Base-by-base conservation (phyloP, 805 yeast genomes). In the Schwanniomyces pseudopolymorphus region DNA sequence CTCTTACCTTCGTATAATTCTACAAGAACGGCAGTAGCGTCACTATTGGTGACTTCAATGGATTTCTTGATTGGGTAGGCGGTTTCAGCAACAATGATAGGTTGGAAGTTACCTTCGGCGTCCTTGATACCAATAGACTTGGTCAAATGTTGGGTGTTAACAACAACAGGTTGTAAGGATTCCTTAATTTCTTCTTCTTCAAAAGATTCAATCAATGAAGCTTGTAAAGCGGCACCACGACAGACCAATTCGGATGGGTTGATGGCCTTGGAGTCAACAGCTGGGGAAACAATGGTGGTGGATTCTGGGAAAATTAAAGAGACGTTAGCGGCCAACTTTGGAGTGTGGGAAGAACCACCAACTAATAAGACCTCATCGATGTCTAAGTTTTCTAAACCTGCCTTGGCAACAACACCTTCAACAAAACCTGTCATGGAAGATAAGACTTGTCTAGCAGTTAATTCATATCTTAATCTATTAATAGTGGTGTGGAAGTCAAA, bases 171-270 rank as follows among this genome's bases (percentile, higher is more conserved):
- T 69, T 87, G 87, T 57, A 84, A 74, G 47, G 94, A 84, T 71
- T 89, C 96, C 40, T 77, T 73, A 58, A 85, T 75, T 69, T 89
- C 94, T 52, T 87, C 96, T 44, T 80, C 89, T 61, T 85, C 94
- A 59, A 89, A 95, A 48, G 82, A 75, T 60, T 86, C 92, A 52
- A 86, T 74, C 59, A 92, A 76, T 33, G 96, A 83, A 43, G 97
- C 99, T 78, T 94, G 98, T 65, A 92, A 79, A 52, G 98, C 97
- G 48, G 97, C 95, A 72, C 99, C 99, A 63, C 95, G 85, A 54
- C 96, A 84, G 54, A 86, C 76, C 61, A 90, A 78, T 75, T 94
- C 98, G 62, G 88, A 84, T 50, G 99, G 97, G 71, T 88, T 81
- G 51, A 84, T 64, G 47, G 94, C 87, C 70, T 89, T 89, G 51